Conservation (phyloP, 495 filamentous ascomycete species). For the Parachaetomium inaequale region DNA sequence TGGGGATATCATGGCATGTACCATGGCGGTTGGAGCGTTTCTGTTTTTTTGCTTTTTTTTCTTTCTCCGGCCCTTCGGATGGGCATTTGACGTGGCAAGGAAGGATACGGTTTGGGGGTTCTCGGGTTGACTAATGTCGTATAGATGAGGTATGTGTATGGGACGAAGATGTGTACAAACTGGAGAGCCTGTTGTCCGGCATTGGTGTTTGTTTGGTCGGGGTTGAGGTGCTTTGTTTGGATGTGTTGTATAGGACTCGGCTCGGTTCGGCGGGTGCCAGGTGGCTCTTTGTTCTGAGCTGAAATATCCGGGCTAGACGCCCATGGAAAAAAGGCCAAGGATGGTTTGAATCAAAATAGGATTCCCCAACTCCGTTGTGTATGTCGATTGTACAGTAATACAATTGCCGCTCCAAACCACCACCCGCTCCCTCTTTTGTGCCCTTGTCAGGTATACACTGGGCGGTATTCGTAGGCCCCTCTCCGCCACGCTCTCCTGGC, state of each 20-base stretch:
- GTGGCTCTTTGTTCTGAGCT: not conserved
- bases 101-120: not conserved
- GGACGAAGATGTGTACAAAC: slow-evolving; percentile 14
- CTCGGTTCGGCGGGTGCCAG: slow-evolving; percentile 7
- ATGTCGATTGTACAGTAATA: slow-evolving; percentile 10
- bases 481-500: not conserved
- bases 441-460: not conserved
- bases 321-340: not conserved
- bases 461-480: not conserved
- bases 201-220: not conserved
- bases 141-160: slow-evolving; percentile 16
- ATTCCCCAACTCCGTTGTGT: slow-evolving; percentile 8
- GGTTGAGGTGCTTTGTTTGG: slow-evolving; percentile 4
- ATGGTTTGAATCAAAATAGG: slow-evolving; percentile 1
- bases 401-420: not conserved
- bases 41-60: not conserved
- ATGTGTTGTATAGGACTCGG: slow-evolving; percentile 11
- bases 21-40: slow-evolving; percentile 3
- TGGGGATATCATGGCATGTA: not conserved
- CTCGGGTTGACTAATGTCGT: slow-evolving; percentile 15
- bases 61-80: not conserved
- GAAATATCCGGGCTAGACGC: not conserved
- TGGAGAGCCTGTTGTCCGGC: not conserved
- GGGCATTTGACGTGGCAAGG: not conserved
- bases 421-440: not conserved